Base-by-base conservation (phyloP, 257 asterid species). In the Petunia secreta region DNA sequence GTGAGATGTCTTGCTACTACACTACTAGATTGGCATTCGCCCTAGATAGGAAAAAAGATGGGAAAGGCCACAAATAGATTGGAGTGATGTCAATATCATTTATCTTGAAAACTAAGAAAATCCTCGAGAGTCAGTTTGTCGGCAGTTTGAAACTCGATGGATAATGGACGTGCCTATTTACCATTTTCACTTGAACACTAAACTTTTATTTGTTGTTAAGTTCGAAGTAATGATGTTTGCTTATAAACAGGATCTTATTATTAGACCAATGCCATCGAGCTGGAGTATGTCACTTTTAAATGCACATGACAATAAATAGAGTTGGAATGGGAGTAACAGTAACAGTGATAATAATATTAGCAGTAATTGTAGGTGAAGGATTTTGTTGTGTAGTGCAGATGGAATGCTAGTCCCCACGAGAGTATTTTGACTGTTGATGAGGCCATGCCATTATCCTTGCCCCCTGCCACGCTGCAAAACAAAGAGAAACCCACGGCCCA, bases 401-500 rank as follows among this genome's bases (percentile, higher is more conserved):
- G 3, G 36, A 43, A 25, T 67, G 55, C 15, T 15, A 43, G 63
- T 58, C 63, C 10, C 37, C 7, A n/a, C 62, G 62, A 55, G 62
- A 57, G 8, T 2, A 58, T 5, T 4, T 58, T n/a, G 10, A 67
- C 34, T 8, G 15, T 68, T 68, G 57, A 67, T 67, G 57, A 41
- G 57, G 75, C 55, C 55, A 67, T n/a, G 13, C n/a, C 75, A 67
- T 67, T 67, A 67, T 68, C 40, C 75, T 44, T 16, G 40, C n/a
- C 40, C 40, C 63, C 75, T 68, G 75, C 40, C 75, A 43, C n/a
- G 5, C 75, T 48, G 36, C 57, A 43, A 65, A 11, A 37, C 46
- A 63, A 63, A 40, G 75, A 5, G 16, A 8, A 8, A 39, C 40
- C 55, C 11, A n/a, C 53, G 53, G 57, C 40, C 55, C 11, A n/a